Evolutionary conservation across 352 stramenopile species (phyloP).

Genomic region (Pythium periplocum): DNA sequence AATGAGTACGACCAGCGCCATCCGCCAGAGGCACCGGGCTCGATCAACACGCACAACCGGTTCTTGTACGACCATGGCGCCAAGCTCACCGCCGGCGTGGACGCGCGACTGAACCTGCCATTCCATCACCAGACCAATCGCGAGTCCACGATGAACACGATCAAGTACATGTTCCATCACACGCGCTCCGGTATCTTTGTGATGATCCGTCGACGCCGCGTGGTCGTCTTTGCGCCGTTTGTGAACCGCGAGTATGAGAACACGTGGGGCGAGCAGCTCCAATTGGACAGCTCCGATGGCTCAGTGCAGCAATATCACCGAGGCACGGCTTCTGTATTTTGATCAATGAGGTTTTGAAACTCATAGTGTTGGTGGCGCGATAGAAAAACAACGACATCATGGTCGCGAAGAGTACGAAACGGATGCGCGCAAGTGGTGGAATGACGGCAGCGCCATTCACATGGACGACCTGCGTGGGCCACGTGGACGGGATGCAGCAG

Average conservation of each 20-base stretch:
- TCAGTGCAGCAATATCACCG: slow-evolving; percentile 91
- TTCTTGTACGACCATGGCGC: slow-evolving; percentile 53
- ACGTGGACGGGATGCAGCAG: neutral
- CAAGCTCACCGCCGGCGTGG: slow-evolving; percentile 48
- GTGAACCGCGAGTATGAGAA: slow-evolving; percentile 97
- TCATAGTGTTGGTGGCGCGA: slow-evolving; percentile 6
- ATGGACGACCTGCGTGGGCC: slow-evolving; percentile 59
- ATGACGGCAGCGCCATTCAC: slow-evolving; percentile 98
- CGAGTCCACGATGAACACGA: slow-evolving; percentile 91
- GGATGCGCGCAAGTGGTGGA: slow-evolving; percentile 95
- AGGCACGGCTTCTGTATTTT: slow-evolving; percentile 24
- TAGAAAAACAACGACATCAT: slow-evolving; percentile 71
- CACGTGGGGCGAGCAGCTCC: slow-evolving; percentile 92
- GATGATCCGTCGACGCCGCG: slow-evolving; percentile 94
- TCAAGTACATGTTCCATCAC: slow-evolving; percentile 98
- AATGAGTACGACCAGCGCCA: slow-evolving; percentile 67
- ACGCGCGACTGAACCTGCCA: slow-evolving; percentile 88
- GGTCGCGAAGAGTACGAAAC: slow-evolving; percentile 77
- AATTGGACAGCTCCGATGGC: slow-evolving; percentile 87
- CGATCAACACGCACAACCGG: slow-evolving; percentile 44
- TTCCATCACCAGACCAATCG: slow-evolving; percentile 89
- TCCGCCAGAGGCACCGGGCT: slow-evolving; percentile 27
- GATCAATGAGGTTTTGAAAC: slow-evolving; percentile 8
- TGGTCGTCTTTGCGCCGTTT: slow-evolving; percentile 97
- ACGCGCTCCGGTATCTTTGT: slow-evolving; percentile 99